A percentile compares a stretch with the other conserved stretches of the same genome.
These are phyloP conservation scores for Solanum chaucha DNA, from an alignment of 257 asterid species.

Conservation along the genomic window DNA sequence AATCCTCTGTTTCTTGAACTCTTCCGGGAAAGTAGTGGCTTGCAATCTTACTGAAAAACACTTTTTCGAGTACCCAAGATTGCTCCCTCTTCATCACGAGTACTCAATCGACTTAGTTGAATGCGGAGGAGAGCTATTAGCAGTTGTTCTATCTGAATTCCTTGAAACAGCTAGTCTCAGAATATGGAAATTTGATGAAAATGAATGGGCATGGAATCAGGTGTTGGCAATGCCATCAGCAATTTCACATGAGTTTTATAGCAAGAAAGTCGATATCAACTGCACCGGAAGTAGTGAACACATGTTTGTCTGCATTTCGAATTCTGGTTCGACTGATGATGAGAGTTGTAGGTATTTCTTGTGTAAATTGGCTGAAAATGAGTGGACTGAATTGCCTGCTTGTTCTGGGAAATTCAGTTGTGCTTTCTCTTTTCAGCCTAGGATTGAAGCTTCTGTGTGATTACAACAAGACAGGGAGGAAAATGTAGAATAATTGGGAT, in stretches of 20 bases:
- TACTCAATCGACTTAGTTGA: constrained; percentile 76
- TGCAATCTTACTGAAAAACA: constrained; percentile 40
- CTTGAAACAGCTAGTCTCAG: constrained; percentile 61
- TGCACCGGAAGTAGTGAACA: constrained; percentile 38
- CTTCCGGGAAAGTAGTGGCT: constrained; percentile 48
- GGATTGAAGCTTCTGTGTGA: constrained; percentile 58
- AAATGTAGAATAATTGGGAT: neutral
- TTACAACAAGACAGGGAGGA: neutral
- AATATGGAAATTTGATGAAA: constrained; percentile 63
- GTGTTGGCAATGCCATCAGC: constrained; percentile 66
- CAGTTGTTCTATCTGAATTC: constrained; percentile 55
- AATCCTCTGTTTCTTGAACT: constrained; percentile 45
- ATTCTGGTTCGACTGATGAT: neutral
- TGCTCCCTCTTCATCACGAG: constrained; percentile 55
- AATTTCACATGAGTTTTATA: constrained; percentile 51
- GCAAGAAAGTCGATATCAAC: constrained; percentile 68
- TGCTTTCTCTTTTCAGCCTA: constrained; percentile 71
- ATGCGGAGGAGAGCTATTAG: constrained; percentile 43
- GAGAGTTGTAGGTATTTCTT: constrained; percentile 43
- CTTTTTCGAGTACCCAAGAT: constrained; percentile 56
- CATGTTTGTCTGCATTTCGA: constrained; percentile 54
- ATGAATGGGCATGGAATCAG: constrained; percentile 36
- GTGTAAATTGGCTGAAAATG: constrained; percentile 48
- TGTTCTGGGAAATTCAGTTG: constrained; percentile 39
- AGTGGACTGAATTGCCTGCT: constrained; percentile 62